These are phyloP conservation scores for Nephelium lappaceum DNA, from an alignment of 345 rosid genomes.

Conservation along the genomic window DNA sequence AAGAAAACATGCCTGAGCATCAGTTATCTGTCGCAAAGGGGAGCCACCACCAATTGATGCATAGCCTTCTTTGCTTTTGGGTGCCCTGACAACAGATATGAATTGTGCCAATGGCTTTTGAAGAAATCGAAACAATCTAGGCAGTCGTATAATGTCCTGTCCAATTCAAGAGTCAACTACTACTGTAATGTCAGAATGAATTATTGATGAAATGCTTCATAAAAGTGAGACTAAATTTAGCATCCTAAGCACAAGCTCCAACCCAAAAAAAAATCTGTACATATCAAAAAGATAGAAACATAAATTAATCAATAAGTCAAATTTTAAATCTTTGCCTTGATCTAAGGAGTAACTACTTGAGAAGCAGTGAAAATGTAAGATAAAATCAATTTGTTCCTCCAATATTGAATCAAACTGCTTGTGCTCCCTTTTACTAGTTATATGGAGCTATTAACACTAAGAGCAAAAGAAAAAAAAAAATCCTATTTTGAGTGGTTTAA, in stretches of 20 bases:
- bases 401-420: not conserved
- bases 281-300: not conserved
- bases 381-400: not conserved
- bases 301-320: not conserved
- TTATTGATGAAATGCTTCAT: not conserved
- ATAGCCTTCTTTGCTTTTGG: constrained; percentile 99
- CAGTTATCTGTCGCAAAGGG: constrained; percentile 88
- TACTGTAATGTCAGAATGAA: not conserved
- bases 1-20: constrained; percentile 67
- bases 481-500: not conserved
- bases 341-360: not conserved
- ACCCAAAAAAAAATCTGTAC: not conserved
- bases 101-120: constrained; percentile 97
- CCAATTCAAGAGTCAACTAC: constrained; percentile 10
- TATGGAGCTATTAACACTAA: not conserved
- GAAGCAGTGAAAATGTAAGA: not conserved
- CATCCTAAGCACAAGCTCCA: constrained; percentile 2
- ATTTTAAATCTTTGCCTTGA: not conserved
- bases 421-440: not conserved
- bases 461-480: not conserved
- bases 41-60: constrained; percentile 99
- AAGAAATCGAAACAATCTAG: constrained; percentile 82
- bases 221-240: not conserved
- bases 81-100: constrained; percentile 86
- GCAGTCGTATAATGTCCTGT: constrained; percentile 93